A percentile compares a stretch with the other conserved stretches of the same genome.
phyloP scores from a whole-genome alignment of 306 rosid species.

The Phaseolus lunatus region DNA sequence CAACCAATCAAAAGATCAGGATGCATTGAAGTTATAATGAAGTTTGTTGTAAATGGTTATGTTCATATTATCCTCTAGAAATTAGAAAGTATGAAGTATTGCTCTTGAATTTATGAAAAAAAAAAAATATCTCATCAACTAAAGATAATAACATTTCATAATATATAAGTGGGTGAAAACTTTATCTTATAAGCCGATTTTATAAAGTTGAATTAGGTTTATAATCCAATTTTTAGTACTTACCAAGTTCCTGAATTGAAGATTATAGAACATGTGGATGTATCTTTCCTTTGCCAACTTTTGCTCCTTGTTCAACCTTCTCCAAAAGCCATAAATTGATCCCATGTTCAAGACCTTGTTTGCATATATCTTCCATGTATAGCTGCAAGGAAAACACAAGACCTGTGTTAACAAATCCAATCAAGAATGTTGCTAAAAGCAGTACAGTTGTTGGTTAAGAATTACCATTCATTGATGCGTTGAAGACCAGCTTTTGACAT shows the following conservation, averaged over 20 bases:
- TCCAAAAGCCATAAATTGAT: constrained; percentile 87
- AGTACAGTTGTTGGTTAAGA: neutral
- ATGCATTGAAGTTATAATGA: neutral
- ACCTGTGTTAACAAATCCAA: constrained; percentile 12
- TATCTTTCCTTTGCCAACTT: constrained; percentile 82
- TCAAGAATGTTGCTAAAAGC: neutral
- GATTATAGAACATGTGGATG: constrained; percentile 79
- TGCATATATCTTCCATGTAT: constrained; percentile 98
- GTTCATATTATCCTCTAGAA: neutral
- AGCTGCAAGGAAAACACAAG: constrained; percentile 56
- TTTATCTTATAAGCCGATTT: too few species aligned
- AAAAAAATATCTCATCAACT: constrained; percentile 24
- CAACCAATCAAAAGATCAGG: neutral
- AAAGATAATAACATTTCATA: too few species aligned
- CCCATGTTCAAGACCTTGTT: constrained; percentile 85
- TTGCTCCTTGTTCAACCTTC: constrained; percentile 72
- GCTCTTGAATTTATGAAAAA: neutral
- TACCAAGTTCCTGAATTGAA: constrained; percentile 78
- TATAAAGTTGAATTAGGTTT: too few species aligned
- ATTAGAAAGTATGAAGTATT: neutral
- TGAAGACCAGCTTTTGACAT: constrained; percentile 73
- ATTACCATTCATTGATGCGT: constrained; percentile 82
- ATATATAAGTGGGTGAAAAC: too few species aligned
- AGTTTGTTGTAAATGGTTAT: neutral
- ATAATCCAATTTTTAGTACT: too few species aligned